Evolutionary conservation across 2,329 filamentous ascomycete genomes (phyloP).

Genomic region (Fusarium algeriense): DNA sequence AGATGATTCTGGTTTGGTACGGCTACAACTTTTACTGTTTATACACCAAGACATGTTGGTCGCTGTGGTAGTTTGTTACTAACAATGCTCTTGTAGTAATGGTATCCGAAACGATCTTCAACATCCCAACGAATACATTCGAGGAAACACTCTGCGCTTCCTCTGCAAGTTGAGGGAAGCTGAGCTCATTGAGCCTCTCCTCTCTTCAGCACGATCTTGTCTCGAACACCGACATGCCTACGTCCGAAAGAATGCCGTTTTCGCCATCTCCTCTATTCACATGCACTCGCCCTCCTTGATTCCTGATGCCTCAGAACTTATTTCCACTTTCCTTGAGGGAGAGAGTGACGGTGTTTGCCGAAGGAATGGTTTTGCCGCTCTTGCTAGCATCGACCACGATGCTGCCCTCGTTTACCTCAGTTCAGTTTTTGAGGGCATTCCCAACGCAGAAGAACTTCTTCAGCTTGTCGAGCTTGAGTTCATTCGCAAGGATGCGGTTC

Average conservation of each 20-base stretch:
- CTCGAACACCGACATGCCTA: constrained; percentile 97
- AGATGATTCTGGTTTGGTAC: constrained; percentile 99
- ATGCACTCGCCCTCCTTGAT: constrained; percentile 91
- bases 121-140: constrained; percentile 97
- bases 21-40: constrained; percentile 22
- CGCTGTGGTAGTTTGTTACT: constrained; percentile 13
- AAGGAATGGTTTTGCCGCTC: constrained; percentile 94
- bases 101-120: constrained; percentile 98
- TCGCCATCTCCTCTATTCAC: constrained; percentile 92
- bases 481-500: constrained; percentile 95
- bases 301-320: constrained; percentile 93
- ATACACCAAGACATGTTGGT: neutral
- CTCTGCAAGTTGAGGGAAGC: constrained; percentile 95
- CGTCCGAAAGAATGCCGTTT: constrained; percentile 97
- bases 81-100: constrained; percentile 72
- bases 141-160: constrained; percentile 97
- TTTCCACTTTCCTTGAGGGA: constrained; percentile 87
- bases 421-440: constrained; percentile 90
- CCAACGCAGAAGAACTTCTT: constrained; percentile 92
- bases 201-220: constrained; percentile 91
- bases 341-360: constrained; percentile 97
- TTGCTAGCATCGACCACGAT: constrained; percentile 92
- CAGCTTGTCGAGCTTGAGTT: constrained; percentile 97
- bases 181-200: constrained; percentile 94
- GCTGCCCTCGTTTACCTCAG: constrained; percentile 90